phyloP scores from a whole-genome alignment of 306 rosid species.

The Boehmeria nivea region DNA sequence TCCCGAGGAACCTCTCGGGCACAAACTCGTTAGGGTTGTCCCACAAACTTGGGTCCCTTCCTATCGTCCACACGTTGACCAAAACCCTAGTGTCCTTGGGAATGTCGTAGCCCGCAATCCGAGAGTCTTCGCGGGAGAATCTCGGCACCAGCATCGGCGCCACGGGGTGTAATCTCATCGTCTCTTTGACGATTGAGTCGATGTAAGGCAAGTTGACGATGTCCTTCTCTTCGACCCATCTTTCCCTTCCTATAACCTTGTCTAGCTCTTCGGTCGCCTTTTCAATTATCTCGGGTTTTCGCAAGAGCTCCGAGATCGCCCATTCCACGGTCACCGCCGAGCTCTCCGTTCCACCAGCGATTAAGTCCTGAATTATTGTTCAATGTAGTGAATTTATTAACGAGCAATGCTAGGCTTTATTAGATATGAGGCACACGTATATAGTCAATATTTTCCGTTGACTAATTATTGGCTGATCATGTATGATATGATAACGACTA shows the following conservation, averaged over 20 bases:
- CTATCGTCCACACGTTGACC: constrained; percentile 55
- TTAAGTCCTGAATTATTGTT: constrained; percentile 59
- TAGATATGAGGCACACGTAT: too few species aligned
- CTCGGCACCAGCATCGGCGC: constrained; percentile 79
- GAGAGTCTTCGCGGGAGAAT: constrained; percentile 34
- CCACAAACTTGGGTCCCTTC: constrained; percentile 66
- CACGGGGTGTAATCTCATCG: constrained; percentile 79
- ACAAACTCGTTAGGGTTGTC: constrained; percentile 50
- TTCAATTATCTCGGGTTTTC: constrained; percentile 51
- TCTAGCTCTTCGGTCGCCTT: constrained; percentile 63
- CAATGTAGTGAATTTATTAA: neutral
- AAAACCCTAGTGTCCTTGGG: constrained; percentile 53
- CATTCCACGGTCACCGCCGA: constrained; percentile 66
- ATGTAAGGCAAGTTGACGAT: constrained; percentile 46
- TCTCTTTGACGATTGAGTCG: constrained; percentile 52
- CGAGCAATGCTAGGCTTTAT: too few species aligned
- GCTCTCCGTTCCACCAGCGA: constrained; percentile 85
- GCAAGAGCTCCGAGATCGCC: constrained; percentile 60
- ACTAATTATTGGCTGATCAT: too few species aligned
- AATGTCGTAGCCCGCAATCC: constrained; percentile 54
- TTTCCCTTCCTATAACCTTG: constrained; percentile 56
- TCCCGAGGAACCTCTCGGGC: constrained; percentile 63
- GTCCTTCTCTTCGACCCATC: constrained; percentile 89
- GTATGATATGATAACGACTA: too few species aligned
- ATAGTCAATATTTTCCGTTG: too few species aligned